Conservation (phyloP, 2,329 filamentous ascomycete genomes). For the Beauveria australis region DNA sequence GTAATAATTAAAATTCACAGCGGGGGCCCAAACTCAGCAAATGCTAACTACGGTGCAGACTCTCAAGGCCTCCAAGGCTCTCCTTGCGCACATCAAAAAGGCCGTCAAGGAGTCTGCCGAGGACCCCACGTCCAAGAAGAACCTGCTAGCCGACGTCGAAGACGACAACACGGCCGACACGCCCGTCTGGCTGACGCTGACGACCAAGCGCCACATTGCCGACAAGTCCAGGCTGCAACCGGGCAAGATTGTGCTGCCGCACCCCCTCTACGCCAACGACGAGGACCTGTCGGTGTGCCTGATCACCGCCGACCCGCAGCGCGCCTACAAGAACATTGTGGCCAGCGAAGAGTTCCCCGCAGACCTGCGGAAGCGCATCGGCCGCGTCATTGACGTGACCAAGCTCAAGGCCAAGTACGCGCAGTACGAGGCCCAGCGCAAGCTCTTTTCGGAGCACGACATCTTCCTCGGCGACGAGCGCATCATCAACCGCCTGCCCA, state of each 20-base stretch:
- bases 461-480: conserved; percentile 90
- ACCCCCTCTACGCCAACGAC: conserved; percentile 54
- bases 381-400: conserved; percentile 68
- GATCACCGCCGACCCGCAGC: conserved; percentile 74
- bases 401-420: conserved; percentile 80
- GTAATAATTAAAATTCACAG: conserved; percentile 15
- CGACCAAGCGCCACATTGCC: conserved; percentile 56
- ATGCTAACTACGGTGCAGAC: conserved; percentile 31
- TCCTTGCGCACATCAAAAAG: conserved; percentile 54
- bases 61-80: conserved; percentile 54
- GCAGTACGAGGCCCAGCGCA: conserved; percentile 78
- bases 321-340: conserved; percentile 83
- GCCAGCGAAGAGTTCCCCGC: conserved; percentile 63
- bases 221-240: conserved; percentile 78
- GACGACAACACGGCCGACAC: conserved; percentile 38
- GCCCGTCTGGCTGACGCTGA: conserved; percentile 54
- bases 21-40: not conserved
- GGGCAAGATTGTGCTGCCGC: conserved; percentile 69
- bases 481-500: conserved; percentile 66
- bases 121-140: conserved; percentile 44
- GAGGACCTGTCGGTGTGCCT: conserved; percentile 68
- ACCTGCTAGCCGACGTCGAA: conserved; percentile 39
- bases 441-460: conserved; percentile 79
- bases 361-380: conserved; percentile 58
- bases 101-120: conserved; percentile 39